Evolutionary conservation across 2,329 filamentous ascomycete genomes (phyloP).

Genomic region (Basipetospora chlamydospora): DNA sequence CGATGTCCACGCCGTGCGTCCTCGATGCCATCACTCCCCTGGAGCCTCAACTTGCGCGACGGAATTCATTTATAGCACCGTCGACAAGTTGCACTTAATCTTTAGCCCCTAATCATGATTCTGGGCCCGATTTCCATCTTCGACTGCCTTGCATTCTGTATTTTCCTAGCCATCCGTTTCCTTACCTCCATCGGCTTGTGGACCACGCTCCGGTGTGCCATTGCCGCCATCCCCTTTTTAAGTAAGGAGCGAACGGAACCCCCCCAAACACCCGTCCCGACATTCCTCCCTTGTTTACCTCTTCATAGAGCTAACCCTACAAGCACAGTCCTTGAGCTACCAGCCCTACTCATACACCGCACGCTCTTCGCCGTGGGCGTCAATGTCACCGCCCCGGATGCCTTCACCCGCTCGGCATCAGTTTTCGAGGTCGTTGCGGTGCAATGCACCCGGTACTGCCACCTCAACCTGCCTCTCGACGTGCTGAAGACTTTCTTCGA

Average conservation of each 20-base stretch:
- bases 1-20: no score
- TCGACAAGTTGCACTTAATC: no score
- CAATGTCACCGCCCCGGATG: neutral
- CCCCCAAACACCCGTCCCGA: neutral
- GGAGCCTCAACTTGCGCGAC: no score
- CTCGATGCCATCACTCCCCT: no score
- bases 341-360: neutral
- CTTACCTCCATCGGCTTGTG: slow-evolving; percentile 51
- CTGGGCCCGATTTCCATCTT: slow-evolving; percentile 59
- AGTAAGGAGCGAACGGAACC: neutral
- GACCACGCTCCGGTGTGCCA: slow-evolving; percentile 34
- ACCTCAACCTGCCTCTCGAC: slow-evolving; percentile 4
- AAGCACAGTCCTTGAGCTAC: neutral
- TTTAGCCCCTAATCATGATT: slow-evolving; percentile 50
- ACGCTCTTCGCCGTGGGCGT: neutral
- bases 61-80: no score
- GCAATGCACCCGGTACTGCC: slow-evolving; percentile 2
- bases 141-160: slow-evolving; percentile 59
- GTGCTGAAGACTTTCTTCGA: slow-evolving; percentile 4
- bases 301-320: neutral
- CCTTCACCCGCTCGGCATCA: slow-evolving; percentile 1
- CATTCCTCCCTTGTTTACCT: neutral
- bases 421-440: slow-evolving; percentile 4
- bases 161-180: slow-evolving; percentile 58
- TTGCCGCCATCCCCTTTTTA: slow-evolving; percentile 3